Conservation (phyloP, 1,139 yeast genomes). For the Hansenula lynferdii region DNA sequence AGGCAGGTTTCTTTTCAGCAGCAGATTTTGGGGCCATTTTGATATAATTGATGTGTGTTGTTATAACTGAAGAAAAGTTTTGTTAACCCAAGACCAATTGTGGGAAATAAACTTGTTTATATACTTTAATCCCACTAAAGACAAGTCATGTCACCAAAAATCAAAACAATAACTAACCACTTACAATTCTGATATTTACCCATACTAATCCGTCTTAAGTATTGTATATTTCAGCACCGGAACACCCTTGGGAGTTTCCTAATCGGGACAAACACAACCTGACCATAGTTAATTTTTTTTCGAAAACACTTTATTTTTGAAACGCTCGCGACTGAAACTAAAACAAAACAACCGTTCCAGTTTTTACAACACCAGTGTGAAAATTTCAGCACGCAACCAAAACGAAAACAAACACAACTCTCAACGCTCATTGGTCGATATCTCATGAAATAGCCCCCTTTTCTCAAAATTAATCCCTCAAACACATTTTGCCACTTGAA, state of each 20-base stretch:
- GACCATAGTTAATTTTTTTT: conserved; percentile 52
- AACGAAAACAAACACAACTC: background rate
- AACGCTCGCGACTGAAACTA: conserved; percentile 25
- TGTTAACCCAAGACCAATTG: too few species aligned
- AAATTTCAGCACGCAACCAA: conserved; percentile 21
- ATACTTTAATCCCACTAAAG: conserved; percentile 2
- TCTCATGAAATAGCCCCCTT: conserved; percentile 38
- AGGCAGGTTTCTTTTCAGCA: conserved; percentile 98
- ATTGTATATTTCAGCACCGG: conserved; percentile 5
- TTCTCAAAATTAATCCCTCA: too few species aligned
- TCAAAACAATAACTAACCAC: background rate
- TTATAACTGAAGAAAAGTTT: background rate
- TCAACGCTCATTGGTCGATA: conserved; percentile 12
- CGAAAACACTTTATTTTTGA: conserved; percentile 50
- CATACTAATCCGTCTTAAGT: conserved; percentile 1
- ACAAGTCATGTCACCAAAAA: background rate
- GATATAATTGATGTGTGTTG: conserved; percentile 6
- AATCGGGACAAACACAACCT: conserved; percentile 45
- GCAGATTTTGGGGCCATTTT: conserved; percentile 95
- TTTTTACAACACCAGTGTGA: conserved; percentile 25
- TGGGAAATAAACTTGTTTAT: conserved; percentile 5
- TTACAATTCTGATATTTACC: background rate
- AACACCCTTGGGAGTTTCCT: conserved; percentile 42
- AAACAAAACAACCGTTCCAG: conserved; percentile 21
- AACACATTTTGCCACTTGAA: too few species aligned